Conservation (phyloP, 495 filamentous ascomycete species). For the Jackrogersella minutella region DNA sequence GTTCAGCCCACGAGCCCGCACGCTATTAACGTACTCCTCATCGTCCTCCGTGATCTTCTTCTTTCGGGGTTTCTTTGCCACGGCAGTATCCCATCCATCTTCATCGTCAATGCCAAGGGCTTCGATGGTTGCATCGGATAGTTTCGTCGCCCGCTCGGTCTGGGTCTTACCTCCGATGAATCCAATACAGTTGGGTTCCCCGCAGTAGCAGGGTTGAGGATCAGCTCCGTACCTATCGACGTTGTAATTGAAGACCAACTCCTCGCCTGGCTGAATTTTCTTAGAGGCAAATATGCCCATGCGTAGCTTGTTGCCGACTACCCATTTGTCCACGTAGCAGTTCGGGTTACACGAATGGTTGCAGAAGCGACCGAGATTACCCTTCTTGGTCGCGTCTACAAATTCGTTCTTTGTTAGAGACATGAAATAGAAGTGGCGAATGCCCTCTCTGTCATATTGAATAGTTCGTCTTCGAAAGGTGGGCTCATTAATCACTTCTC, state of each 20-base stretch:
- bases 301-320: constrained; percentile 95
- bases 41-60: constrained; percentile 95
- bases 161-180: constrained; percentile 98
- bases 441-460: constrained; percentile 92
- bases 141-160: constrained; percentile 91
- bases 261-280: constrained; percentile 85
- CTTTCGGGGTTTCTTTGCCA: constrained; percentile 87
- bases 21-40: constrained; percentile 93
- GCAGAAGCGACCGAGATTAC: constrained; percentile 95
- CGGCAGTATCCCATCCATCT: constrained; percentile 88
- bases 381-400: constrained; percentile 96
- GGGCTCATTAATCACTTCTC: constrained; percentile 94
- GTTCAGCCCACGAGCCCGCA: constrained; percentile 82
- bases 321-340: constrained; percentile 99
- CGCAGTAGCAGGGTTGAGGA: constrained; percentile 96
- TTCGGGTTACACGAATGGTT: constrained; percentile 99
- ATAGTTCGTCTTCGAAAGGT: constrained; percentile 87
- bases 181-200: constrained; percentile 91
- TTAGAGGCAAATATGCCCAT: constrained; percentile 99
- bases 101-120: constrained; percentile 95
- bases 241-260: constrained; percentile 99
- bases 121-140: constrained; percentile 89
- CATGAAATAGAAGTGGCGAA: constrained; percentile 99
- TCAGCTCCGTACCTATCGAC: constrained; percentile 98
- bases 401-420: constrained; percentile 96